Conservation (phyloP, 352 stramenopile genomes). For the Phytophthora megakarya region DNA sequence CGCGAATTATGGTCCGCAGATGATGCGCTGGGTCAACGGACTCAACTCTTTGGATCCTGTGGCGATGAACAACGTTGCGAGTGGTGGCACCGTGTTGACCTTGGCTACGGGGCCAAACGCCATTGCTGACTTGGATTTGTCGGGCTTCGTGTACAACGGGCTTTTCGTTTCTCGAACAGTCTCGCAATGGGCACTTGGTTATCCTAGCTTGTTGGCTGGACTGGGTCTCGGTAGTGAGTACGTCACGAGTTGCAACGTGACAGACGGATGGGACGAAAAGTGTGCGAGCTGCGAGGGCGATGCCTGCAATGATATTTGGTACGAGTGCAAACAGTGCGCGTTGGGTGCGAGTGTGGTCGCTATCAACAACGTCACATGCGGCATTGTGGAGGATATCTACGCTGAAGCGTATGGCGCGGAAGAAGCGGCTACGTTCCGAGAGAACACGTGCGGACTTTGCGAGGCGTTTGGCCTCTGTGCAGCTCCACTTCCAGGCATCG, state of each 20-base stretch:
- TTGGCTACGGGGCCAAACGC: slow-evolving; percentile 32
- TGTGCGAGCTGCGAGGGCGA: slow-evolving; percentile 46
- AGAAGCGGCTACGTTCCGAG: slow-evolving; percentile 44
- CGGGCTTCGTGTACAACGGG: slow-evolving; percentile 78
- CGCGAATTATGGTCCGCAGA: slow-evolving; percentile 45
- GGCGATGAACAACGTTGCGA: slow-evolving; percentile 62
- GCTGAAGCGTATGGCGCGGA: slow-evolving; percentile 40
- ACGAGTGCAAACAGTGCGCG: slow-evolving; percentile 48
- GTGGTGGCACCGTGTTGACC: slow-evolving; percentile 42
- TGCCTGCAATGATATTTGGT: slow-evolving; percentile 41
- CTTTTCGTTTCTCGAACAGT: slow-evolving; percentile 59
- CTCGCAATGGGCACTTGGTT: slow-evolving; percentile 69
- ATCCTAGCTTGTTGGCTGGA: slow-evolving; percentile 70
- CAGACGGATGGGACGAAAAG: slow-evolving; percentile 39
- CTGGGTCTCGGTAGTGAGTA: slow-evolving; percentile 60
- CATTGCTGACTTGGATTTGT: slow-evolving; percentile 50
- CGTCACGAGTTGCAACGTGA: slow-evolving; percentile 48
- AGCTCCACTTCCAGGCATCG: slow-evolving; percentile 56
- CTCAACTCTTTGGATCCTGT: slow-evolving; percentile 75
- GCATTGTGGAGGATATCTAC: slow-evolving; percentile 47
- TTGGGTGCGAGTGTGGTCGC: slow-evolving; percentile 40
- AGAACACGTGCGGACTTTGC: slow-evolving; percentile 52
- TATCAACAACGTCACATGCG: slow-evolving; percentile 54
- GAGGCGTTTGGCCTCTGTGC: slow-evolving; percentile 55
- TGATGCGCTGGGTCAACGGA: slow-evolving; percentile 81